phyloP scores from a whole-genome alignment of 768 basidiomycete genomes.

The Russula brevipes region DNA sequence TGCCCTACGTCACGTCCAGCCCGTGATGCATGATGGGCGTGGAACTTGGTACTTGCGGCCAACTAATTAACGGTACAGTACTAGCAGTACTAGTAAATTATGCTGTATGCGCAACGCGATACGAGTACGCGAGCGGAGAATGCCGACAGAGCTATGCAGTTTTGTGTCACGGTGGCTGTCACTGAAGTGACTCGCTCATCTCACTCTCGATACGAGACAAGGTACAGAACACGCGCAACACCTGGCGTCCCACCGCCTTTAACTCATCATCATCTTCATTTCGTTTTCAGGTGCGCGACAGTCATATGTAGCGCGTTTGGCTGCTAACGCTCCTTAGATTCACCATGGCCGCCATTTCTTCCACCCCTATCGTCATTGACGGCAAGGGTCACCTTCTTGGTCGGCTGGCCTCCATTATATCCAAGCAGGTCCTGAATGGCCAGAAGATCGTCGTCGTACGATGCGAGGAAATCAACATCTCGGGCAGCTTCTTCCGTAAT shows the following conservation, averaged over 20 bases:
- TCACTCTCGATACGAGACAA: background rate
- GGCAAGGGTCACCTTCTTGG: conserved; percentile 99
- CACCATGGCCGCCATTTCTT: conserved; percentile 90
- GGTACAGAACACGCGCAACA: conserved; percentile 16
- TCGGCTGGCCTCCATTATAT: conserved; percentile 97
- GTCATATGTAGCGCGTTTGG: conserved; percentile 8
- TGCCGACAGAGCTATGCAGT: conserved; percentile 44
- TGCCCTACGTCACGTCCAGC: too few relatives aligned
- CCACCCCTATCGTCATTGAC: conserved; percentile 98
- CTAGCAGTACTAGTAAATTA: too few relatives aligned
- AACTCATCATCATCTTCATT: conserved; percentile 21
- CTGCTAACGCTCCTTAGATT: conserved; percentile 32
- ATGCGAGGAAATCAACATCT: conserved; percentile 99
- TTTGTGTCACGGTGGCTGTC: conserved; percentile 47
- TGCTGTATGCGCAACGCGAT: background rate
- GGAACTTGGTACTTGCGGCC: too few relatives aligned
- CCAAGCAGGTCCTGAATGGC: conserved; percentile 95
- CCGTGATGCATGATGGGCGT: too few relatives aligned
- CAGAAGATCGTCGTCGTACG: conserved; percentile 99
- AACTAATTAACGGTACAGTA: too few relatives aligned
- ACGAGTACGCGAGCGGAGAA: conserved; percentile 27
- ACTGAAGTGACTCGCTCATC: conserved; percentile 12
- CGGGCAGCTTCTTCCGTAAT: conserved; percentile 99
- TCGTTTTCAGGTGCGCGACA: conserved; percentile 29
- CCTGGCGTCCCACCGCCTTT: conserved; percentile 17